These are phyloP conservation scores for Pythium angustatum DNA, from an alignment of 352 stramenopile genomes.

Conservation along the genomic window DNA sequence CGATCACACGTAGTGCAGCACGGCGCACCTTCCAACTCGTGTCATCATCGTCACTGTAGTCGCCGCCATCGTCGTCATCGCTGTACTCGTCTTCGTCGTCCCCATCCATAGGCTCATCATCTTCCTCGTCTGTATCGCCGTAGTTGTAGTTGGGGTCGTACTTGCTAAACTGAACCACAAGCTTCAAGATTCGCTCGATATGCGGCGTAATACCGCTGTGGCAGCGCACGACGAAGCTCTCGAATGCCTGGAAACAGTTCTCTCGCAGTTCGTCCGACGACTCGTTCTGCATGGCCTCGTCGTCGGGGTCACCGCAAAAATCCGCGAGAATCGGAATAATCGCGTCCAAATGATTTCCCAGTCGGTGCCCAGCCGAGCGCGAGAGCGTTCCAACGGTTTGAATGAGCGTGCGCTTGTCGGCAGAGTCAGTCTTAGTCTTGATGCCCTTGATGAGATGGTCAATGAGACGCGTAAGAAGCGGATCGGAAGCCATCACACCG, in stretches of 20 bases:
- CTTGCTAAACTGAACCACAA: slow-evolving; percentile 93
- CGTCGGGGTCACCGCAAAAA: slow-evolving; percentile 92
- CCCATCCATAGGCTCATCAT: slow-evolving; percentile 84
- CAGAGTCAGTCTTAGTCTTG: slow-evolving; percentile 59
- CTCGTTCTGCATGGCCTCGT: slow-evolving; percentile 93
- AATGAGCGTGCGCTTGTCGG: slow-evolving; percentile 92
- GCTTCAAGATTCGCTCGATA: slow-evolving; percentile 90
- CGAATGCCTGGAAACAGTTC: slow-evolving; percentile 98
- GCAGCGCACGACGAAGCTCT: slow-evolving; percentile 96
- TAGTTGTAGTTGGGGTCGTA: slow-evolving; percentile 99
- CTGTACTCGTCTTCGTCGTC: slow-evolving; percentile 84
- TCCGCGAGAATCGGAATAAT: slow-evolving; percentile 96
- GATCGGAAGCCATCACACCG: slow-evolving; percentile 94
- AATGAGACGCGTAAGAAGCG: slow-evolving; percentile 92
- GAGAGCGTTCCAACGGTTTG: slow-evolving; percentile 97
- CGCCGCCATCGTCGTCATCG: slow-evolving; percentile 81
- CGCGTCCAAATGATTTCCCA: slow-evolving; percentile 93
- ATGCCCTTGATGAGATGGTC: slow-evolving; percentile 93
- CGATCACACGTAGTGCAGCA: slow-evolving; percentile 91
- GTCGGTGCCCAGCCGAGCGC: slow-evolving; percentile 94
- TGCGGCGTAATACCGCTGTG: slow-evolving; percentile 96
- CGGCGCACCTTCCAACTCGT: slow-evolving; percentile 97
- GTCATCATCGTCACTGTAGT: slow-evolving; percentile 94
- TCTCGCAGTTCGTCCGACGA: slow-evolving; percentile 95
- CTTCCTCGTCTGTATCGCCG: slow-evolving; percentile 91